Percentiles rank a stretch among this genome's conserved stretches.
These are phyloP conservation scores for Solanum bulbocastanum DNA, from an alignment of 257 asterid species.

Conservation along the genomic window DNA sequence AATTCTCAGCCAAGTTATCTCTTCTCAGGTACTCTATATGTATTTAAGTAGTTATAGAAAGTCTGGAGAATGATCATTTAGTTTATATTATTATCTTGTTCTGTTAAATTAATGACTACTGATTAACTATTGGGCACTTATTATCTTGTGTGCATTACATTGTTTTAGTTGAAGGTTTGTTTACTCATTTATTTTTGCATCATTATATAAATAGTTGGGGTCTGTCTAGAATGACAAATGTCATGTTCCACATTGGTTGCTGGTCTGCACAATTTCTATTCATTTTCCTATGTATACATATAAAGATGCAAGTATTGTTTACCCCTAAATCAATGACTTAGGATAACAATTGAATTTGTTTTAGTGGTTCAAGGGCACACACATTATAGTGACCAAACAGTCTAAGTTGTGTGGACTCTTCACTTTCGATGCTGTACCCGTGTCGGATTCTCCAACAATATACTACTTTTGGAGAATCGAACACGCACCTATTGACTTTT, in stretches of 20 bases:
- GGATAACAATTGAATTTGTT: not conserved
- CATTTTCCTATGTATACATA: not conserved
- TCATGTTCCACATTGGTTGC: not conserved
- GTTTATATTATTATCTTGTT: not conserved
- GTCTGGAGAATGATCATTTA: not conserved
- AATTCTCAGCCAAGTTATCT: constrained; percentile 84
- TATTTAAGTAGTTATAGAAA: not conserved
- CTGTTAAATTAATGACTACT: not conserved
- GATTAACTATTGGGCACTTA: not conserved
- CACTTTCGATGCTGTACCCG: too few relatives aligned
- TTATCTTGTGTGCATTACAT: not conserved
- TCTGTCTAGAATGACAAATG: not conserved
- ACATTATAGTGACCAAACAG: not conserved
- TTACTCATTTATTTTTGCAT: not conserved
- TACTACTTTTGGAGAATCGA: too few relatives aligned
- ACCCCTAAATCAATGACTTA: not conserved
- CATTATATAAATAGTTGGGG: not conserved
- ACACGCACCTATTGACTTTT: too few relatives aligned
- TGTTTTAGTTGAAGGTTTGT: not conserved
- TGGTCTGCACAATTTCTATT: not conserved
- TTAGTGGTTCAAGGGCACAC: not conserved
- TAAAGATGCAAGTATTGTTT: not conserved
- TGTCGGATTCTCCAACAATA: too few relatives aligned
- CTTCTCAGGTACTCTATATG: constrained; percentile 57
- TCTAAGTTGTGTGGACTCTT: too few relatives aligned